Evolutionary conservation across 73 alveolate genomes (phyloP), one percentile per base, ranked within the genome.

Genomic region (Stentor coeruleus): DNA sequence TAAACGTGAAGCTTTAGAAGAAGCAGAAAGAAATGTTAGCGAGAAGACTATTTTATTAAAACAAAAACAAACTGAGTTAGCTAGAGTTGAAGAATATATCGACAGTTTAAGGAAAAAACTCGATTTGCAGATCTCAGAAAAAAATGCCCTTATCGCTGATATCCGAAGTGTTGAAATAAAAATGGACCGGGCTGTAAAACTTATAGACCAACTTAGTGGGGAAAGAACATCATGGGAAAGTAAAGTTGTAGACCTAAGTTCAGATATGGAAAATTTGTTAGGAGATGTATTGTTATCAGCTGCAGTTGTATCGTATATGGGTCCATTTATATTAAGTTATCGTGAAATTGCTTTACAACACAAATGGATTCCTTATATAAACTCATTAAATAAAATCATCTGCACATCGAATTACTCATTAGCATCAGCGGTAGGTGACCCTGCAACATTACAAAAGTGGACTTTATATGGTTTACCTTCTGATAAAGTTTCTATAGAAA

Each of bases 211-310:
- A 59, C 92, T 96, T 76, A 92, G 96, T 3, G 95, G 94, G 35
- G 98, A 94, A 85, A 95, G 89, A 84, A 83, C 82, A 4, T 86
- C 98, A 82, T 96, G 99, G 99, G 90, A 88, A 37, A 89, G 91
- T 49, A 91, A 93, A 59, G 92, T 95, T 15, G 95, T 86, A 36
- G 92, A 89, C 59, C 84, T 96, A 72, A 85, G 85, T 49, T 84
- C 77, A 36, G 97, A 96, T 87, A 94, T 92, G 42, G 92, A 91
- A 86, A 94, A 91, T 79, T 82, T 95, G 42, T 86, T 93, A 38
- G 99, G 99, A 36, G 99, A 96, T 84, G 84, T 90, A 74, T 81
- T 96, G 38, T 82, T 96, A 87, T 91, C 98, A 3, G 95, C 98
- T 35, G 98, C 98, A 2, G 86, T 92, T n/a, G 90, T 96, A 31